Conservation (phyloP, 2,329 filamentous ascomycete genomes). For the Rhexocercosporidium sp. region DNA sequence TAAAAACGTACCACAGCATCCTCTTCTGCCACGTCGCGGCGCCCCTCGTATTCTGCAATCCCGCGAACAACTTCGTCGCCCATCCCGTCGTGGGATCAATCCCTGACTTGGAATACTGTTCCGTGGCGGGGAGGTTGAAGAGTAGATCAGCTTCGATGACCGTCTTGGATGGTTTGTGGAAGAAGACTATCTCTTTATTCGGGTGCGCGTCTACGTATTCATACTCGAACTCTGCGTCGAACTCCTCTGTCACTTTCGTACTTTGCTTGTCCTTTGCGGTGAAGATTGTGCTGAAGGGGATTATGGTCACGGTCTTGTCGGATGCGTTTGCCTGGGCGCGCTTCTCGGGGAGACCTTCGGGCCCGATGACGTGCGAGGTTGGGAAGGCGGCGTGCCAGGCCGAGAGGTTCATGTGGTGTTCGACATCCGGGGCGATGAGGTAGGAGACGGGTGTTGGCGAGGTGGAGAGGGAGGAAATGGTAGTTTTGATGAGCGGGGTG, state of each 20-base stretch:
- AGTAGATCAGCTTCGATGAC: conserved; percentile 89
- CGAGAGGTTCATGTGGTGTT: conserved; percentile 94
- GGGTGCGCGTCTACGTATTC: conserved; percentile 81
- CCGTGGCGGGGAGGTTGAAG: conserved; percentile 86
- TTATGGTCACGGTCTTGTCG: conserved; percentile 49
- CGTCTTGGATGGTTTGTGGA: conserved; percentile 78
- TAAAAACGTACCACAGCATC: conserved; percentile 79
- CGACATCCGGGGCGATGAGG: conserved; percentile 84
- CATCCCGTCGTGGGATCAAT: conserved; percentile 60
- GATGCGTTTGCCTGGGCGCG: conserved; percentile 64
- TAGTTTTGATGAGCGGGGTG: conserved; percentile 72
- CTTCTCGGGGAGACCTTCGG: conserved; percentile 84
- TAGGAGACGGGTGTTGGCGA: conserved; percentile 66
- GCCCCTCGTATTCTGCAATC: conserved; percentile 66
- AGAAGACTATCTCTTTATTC: conserved; percentile 88
- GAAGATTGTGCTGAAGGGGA: conserved; percentile 70
- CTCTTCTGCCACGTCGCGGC: conserved; percentile 76
- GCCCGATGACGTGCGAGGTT: conserved; percentile 77
- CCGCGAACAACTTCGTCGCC: conserved; percentile 60
- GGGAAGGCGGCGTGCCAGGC: conserved; percentile 85
- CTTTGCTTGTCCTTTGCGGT: conserved; percentile 56
- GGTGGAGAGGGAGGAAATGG: conserved; percentile 69
- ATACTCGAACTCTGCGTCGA: conserved; percentile 84
- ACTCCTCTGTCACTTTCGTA: conserved; percentile 71
- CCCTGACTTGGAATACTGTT: conserved; percentile 75